Percentiles rank a stretch among this genome's conserved stretches.
Conservation (phyloP, 306 rosid species). For the Quercus aquifolioides region DNA sequence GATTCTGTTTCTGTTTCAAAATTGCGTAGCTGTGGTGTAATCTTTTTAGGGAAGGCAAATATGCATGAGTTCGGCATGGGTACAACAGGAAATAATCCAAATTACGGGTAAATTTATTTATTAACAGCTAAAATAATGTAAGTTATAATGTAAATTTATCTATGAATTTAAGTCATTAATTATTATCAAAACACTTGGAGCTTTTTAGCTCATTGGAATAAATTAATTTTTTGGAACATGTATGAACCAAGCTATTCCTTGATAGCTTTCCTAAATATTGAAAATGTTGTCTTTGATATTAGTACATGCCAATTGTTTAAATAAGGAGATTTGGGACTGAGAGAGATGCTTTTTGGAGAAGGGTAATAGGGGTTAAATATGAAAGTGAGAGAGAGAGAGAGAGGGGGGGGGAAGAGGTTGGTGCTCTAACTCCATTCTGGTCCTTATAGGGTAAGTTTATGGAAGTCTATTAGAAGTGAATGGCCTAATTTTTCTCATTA, state of each 20-base stretch:
- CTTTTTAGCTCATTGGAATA: neutral
- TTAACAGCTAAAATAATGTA: conserved; percentile 10
- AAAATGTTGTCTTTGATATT: neutral
- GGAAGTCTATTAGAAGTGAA: too few relatives aligned
- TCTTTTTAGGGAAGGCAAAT: conserved; percentile 88
- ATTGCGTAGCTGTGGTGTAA: conserved; percentile 83
- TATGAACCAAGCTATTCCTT: neutral
- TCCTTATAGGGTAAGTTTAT: too few relatives aligned
- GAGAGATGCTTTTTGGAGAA: too few relatives aligned
- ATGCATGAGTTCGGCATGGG: conserved; percentile 99
- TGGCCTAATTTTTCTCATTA: too few relatives aligned
- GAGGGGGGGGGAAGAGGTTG: too few relatives aligned
- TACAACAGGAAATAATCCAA: conserved; percentile 93
- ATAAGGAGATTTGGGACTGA: too few relatives aligned
- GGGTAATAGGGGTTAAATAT: too few relatives aligned
- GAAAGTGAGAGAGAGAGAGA: too few relatives aligned
- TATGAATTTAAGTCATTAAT: neutral
- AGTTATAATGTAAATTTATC: neutral
- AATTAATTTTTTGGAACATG: neutral
- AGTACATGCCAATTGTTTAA: neutral
- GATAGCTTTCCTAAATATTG: neutral
- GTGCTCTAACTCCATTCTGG: too few relatives aligned
- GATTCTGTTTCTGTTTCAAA: conserved; percentile 72
- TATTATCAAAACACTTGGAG: neutral
- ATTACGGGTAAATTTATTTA: conserved; percentile 64